A percentile compares a stretch with the other conserved stretches of the same genome.
phyloP scores from a whole-genome alignment of 306 rosid species.

The Gillenia trifoliata region DNA sequence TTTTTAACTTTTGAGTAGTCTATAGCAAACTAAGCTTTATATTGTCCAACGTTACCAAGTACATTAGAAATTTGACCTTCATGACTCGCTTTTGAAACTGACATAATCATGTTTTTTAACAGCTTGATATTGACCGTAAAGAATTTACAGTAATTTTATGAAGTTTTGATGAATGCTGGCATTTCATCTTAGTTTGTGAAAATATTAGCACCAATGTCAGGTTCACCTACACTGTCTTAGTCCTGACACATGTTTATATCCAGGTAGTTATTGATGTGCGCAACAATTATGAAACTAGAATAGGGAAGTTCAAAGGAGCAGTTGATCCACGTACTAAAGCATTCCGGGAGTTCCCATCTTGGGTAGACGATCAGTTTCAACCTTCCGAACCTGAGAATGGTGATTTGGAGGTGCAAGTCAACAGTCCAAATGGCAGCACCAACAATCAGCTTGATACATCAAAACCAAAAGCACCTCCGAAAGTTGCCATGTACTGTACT shows the following conservation, averaged over 20 bases:
- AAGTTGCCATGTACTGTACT: conserved; percentile 96
- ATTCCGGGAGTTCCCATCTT: conserved; percentile 86
- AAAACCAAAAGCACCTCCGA: conserved; percentile 43
- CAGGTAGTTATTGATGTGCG: conserved; percentile 94
- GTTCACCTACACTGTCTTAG: conserved; percentile 5
- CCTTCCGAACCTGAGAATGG: conserved; percentile 22
- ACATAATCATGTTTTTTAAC: background rate
- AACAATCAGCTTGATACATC: conserved; percentile 29
- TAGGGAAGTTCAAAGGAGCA: conserved; percentile 91
- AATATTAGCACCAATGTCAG: background rate
- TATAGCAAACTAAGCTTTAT: background rate
- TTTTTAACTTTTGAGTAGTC: background rate
- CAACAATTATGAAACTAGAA: conserved; percentile 82
- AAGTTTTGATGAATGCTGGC: background rate
- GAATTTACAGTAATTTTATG: background rate
- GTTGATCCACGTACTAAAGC: conserved; percentile 76
- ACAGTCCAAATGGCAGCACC: conserved; percentile 29
- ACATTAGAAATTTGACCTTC: background rate
- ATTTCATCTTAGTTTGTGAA: background rate
- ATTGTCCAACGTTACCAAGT: background rate
- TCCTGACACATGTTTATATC: conserved; percentile 9
- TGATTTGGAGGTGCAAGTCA: conserved; percentile 18
- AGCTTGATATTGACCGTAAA: background rate
- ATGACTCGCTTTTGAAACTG: background rate
- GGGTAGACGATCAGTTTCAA: conserved; percentile 73